phyloP scores from a whole-genome alignment of 768 basidiomycete genomes.

The Crucibulum laeve region DNA sequence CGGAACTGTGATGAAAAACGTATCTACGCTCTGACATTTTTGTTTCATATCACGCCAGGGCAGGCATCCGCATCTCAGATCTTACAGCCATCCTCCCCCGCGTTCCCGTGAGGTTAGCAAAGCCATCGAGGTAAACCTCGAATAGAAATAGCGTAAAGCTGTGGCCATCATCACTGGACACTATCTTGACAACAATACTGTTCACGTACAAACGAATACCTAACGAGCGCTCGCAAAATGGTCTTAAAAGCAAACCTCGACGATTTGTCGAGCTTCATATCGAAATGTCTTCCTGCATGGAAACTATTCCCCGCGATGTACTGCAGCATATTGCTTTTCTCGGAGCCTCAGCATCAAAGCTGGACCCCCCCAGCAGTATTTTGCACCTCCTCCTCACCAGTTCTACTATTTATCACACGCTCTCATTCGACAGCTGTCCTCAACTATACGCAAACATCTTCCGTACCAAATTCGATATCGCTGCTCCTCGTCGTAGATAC shows the following conservation, averaged over 20 bases:
- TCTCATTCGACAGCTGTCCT: slow-evolving; percentile 39
- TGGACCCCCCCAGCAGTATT: slow-evolving; percentile 36
- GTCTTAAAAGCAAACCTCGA: background rate
- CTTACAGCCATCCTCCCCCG: background rate
- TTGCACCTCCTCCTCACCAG: slow-evolving; percentile 40
- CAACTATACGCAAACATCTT: slow-evolving; percentile 57
- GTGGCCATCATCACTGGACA: no score
- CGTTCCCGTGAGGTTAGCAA: no score
- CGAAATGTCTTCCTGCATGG: slow-evolving; percentile 41
- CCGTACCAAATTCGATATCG: slow-evolving; percentile 41
- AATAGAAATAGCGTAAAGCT: no score
- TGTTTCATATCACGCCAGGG: background rate
- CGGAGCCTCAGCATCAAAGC: slow-evolving; percentile 30
- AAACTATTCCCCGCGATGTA: slow-evolving; percentile 50
- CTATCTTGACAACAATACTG: no score
- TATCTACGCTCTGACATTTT: no score
- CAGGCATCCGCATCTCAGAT: background rate
- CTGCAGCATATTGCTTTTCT: slow-evolving; percentile 52
- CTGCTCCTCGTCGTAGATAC: slow-evolving; percentile 19
- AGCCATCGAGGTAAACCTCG: background rate
- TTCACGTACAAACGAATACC: no score
- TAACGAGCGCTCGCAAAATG: background rate
- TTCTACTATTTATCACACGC: slow-evolving; percentile 35
- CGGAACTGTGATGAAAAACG: no score
- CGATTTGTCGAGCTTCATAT: background rate